Percentiles rank a stretch among this genome's conserved stretches.
Conservation (phyloP, 2,329 filamentous ascomycete species). For the Neoarthrinium moseri region DNA sequence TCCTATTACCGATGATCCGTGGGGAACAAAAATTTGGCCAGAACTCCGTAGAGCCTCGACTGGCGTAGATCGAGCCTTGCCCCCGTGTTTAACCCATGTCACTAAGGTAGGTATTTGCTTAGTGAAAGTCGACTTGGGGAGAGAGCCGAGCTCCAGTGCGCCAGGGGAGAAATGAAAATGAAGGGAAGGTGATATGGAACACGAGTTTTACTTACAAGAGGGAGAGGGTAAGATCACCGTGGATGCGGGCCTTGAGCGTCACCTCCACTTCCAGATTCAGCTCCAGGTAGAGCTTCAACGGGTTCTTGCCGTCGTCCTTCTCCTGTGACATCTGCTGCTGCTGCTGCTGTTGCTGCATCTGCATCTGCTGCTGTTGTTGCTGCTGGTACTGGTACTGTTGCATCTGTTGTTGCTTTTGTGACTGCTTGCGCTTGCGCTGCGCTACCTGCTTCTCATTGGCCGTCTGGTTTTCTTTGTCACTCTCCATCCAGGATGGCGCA, state of each 20-base stretch:
- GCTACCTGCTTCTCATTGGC: slow-evolving; percentile 26
- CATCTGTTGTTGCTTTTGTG: slow-evolving; percentile 19
- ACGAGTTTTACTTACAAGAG: slow-evolving; percentile 55
- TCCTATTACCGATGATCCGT: too few species aligned
- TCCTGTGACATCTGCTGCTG: slow-evolving; percentile 30
- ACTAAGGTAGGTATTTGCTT: slow-evolving; percentile 7
- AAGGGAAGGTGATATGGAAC: slow-evolving; percentile 7
- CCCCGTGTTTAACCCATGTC: too few species aligned
- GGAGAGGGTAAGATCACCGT: slow-evolving; percentile 77
- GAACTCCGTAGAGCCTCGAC: too few species aligned
- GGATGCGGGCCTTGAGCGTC: slow-evolving; percentile 80
- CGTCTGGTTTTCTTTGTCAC: slow-evolving; percentile 19
- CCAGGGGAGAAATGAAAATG: slow-evolving; percentile 1
- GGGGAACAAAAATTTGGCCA: too few species aligned
- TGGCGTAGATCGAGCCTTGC: too few species aligned
- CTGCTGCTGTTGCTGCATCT: slow-evolving; percentile 19
- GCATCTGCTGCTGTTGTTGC: slow-evolving; percentile 16
- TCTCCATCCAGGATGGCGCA: slow-evolving; percentile 25
- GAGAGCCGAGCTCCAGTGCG: neutral
- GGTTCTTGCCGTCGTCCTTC: slow-evolving; percentile 51
- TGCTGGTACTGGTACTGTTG: slow-evolving; percentile 24
- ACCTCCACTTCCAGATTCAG: slow-evolving; percentile 83
- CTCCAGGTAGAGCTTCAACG: slow-evolving; percentile 71
- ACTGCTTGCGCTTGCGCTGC: slow-evolving; percentile 18
- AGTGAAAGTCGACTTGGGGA: slow-evolving; percentile 10